Percentiles rank a stretch among this genome's conserved stretches.
These are phyloP conservation scores for Persicaria maculosa DNA, from an alignment of 148 eudicot species.

Conservation along the genomic window DNA sequence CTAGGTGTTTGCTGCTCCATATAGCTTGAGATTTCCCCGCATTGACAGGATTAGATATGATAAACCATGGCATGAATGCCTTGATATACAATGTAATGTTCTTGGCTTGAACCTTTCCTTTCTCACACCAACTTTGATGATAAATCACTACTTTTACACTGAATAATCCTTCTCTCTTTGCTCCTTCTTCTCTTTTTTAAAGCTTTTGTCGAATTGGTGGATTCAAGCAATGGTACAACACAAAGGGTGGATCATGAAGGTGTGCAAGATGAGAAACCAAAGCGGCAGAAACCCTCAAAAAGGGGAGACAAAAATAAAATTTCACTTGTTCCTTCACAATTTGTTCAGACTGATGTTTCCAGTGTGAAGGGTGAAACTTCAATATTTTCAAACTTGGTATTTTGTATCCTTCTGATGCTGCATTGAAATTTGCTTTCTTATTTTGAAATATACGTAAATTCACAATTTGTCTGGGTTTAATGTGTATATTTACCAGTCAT, in stretches of 20 bases:
- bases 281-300: constrained; percentile 36
- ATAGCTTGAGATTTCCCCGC: constrained; percentile 88
- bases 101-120: neutral
- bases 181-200: constrained; percentile 6
- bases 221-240: constrained; percentile 80
- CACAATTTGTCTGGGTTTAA: neutral
- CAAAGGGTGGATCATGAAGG: constrained; percentile 37
- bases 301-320: constrained; percentile 50
- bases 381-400: constrained; percentile 60
- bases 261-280: constrained; percentile 33
- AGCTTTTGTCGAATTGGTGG: constrained; percentile 77
- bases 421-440: neutral
- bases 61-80: constrained; percentile 98
- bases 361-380: constrained; percentile 67
- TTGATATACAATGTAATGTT: constrained; percentile 65
- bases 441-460: neutral
- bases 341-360: constrained; percentile 76
- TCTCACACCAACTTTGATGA: neutral
- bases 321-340: constrained; percentile 75
- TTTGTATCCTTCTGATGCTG: constrained; percentile 44
- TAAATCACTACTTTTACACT: neutral
- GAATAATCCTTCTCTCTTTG: neutral
- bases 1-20: constrained; percentile 82
- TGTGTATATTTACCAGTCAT: neutral
- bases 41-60: constrained; percentile 87